Percentiles rank a stretch among this genome's conserved stretches.
phyloP scores from a whole-genome alignment of 768 basidiomycete genomes.

The Lanmaoa pseudosensibilis region DNA sequence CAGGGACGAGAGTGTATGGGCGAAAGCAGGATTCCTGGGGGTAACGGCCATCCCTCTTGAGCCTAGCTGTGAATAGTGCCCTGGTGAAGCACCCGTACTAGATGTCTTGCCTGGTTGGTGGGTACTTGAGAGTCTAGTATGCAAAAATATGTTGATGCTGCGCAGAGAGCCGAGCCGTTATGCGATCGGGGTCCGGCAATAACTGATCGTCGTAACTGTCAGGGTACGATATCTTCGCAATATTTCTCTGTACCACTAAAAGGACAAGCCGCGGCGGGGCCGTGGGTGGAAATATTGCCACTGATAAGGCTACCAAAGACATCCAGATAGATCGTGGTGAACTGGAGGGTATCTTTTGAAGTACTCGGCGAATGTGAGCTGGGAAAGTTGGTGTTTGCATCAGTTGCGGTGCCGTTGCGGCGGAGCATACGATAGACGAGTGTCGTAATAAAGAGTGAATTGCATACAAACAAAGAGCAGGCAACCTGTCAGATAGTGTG shows the following conservation, averaged over 20 bases:
- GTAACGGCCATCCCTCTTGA: not conserved
- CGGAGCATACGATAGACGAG: constrained; percentile 9
- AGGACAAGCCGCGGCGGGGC: not conserved
- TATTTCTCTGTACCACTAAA: not conserved
- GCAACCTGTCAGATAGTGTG: constrained; percentile 12
- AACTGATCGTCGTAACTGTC: not conserved
- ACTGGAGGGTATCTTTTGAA: not conserved
- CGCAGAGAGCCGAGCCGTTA: not conserved
- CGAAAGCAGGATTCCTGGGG: not conserved
- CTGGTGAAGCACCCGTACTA: not conserved
- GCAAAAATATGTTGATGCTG: not conserved
- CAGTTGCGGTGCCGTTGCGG: not conserved
- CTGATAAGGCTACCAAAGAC: not conserved
- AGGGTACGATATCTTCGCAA: not conserved
- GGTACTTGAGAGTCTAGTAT: not conserved
- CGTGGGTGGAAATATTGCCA: not conserved
- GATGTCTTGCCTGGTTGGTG: not conserved
- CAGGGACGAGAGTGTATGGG: not conserved
- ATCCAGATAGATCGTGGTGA: constrained; percentile 15
- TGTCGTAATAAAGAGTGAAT: constrained; percentile 9
- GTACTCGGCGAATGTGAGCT: not conserved
- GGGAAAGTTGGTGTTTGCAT: not conserved
- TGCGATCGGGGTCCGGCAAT: not conserved
- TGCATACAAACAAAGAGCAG: constrained; percentile 16
- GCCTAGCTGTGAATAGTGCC: no score